Percentiles rank a stretch among this genome's conserved stretches.
Conservation (phyloP, 768 basidiomycete genomes). For the Punctularia strigosozonata region DNA sequence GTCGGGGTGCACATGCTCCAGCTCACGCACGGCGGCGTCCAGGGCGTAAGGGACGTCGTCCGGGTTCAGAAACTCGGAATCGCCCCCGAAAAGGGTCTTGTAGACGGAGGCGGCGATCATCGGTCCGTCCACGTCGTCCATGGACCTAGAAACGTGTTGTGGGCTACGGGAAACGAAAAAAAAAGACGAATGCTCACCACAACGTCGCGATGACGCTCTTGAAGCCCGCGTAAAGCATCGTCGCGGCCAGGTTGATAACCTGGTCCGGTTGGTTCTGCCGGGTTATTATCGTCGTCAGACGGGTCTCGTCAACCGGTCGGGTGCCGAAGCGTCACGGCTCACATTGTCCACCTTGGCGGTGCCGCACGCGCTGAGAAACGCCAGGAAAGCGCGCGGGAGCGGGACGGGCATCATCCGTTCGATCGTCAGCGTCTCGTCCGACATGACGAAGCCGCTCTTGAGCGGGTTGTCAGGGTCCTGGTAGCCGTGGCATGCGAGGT, state of each 20-base stretch:
- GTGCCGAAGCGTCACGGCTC: too few relatives aligned
- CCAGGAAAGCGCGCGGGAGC: slow-evolving; percentile 6
- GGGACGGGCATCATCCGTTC: slow-evolving; percentile 1
- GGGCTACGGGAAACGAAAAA: too few relatives aligned
- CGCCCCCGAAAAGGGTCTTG: neutral
- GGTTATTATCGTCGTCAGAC: too few relatives aligned
- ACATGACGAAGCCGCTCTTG: slow-evolving; percentile 5
- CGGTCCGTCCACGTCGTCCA: neutral
- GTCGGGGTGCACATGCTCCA: neutral
- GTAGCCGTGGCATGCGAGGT: slow-evolving; percentile 9
- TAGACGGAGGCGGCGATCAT: neutral
- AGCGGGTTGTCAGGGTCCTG: slow-evolving; percentile 6
- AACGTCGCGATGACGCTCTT: slow-evolving; percentile 4
- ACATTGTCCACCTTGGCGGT: slow-evolving; percentile 4
- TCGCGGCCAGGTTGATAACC: slow-evolving; percentile 5
- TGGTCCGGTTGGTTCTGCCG: slow-evolving; percentile 6
- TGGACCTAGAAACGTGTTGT: too few relatives aligned
- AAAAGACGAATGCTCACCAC: too few relatives aligned
- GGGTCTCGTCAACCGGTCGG: too few relatives aligned
- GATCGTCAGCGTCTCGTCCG: slow-evolving; percentile 5
- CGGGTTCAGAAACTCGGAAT: too few relatives aligned
- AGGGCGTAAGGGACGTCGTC: neutral
- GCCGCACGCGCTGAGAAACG: slow-evolving; percentile 10
- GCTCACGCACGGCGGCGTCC: neutral
- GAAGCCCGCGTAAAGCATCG: slow-evolving; percentile 3